Conservation (phyloP, 306 rosid species). For the Cicer judaicum region DNA sequence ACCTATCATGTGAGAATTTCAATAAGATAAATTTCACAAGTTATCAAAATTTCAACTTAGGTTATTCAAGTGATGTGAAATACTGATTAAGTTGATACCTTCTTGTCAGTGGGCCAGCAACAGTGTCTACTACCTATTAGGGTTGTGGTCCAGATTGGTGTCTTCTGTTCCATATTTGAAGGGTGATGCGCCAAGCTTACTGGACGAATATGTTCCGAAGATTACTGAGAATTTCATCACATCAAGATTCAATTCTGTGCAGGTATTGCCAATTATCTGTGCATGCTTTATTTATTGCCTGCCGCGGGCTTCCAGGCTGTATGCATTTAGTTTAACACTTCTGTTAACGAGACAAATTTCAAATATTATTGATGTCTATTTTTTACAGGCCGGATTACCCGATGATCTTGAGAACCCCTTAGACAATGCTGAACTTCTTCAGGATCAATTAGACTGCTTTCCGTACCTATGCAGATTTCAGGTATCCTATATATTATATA, state of each 20-base stretch:
- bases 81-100: constrained; percentile 49
- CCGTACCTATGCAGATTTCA: constrained; percentile 95
- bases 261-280: constrained; percentile 59
- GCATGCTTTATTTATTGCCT: constrained; percentile 41
- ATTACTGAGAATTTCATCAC: constrained; percentile 95
- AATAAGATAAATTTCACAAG: constrained; percentile 19
- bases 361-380: constrained; percentile 41
- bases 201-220: constrained; percentile 98
- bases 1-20: constrained; percentile 29
- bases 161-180: constrained; percentile 98
- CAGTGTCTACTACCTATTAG: constrained; percentile 95
- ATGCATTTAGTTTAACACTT: constrained; percentile 16
- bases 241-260: constrained; percentile 93
- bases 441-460: constrained; percentile 97
- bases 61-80: constrained; percentile 40
- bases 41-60: constrained; percentile 28
- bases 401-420: constrained; percentile 98
- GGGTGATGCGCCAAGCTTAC: constrained; percentile 97
- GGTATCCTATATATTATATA: constrained; percentile 53
- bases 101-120: constrained; percentile 97
- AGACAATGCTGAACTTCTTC: constrained; percentile 97
- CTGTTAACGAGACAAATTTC: constrained; percentile 27
- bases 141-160: constrained; percentile 98
- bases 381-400: constrained; percentile 75
- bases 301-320: constrained; percentile 25